A percentile compares a stretch with the other conserved stretches of the same genome.
Conservation (phyloP, 169 alveolate species). For the Eimeria acervulina region DNA sequence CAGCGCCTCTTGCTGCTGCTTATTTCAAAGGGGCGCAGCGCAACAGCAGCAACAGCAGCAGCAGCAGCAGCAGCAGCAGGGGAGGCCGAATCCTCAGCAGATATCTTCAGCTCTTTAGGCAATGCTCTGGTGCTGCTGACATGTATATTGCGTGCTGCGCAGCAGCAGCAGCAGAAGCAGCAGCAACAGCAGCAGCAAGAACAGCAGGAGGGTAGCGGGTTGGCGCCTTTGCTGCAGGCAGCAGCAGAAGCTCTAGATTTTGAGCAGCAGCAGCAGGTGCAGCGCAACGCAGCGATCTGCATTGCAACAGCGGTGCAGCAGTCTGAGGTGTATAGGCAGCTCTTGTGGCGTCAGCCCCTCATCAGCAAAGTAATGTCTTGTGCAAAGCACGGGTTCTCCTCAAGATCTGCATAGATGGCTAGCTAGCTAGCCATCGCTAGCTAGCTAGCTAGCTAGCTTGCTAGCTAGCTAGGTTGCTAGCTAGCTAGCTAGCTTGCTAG, state of each 20-base stretch:
- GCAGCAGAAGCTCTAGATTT: conserved; percentile 47
- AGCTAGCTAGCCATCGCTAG: too few relatives aligned
- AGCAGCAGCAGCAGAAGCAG: neutral
- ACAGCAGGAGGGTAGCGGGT: too few relatives aligned
- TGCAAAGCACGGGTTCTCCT: neutral
- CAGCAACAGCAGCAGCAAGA: conserved; percentile 34
- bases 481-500: too few relatives aligned
- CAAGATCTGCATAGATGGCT: too few relatives aligned
- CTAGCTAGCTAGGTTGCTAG: too few relatives aligned
- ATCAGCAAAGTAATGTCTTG: conserved; percentile 20
- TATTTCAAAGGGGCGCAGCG: too few relatives aligned
- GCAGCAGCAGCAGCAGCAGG: conserved; percentile 16
- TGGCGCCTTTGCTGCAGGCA: conserved; percentile 36
- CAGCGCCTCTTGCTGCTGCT: too few relatives aligned
- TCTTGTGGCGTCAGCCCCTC: conserved; percentile 44
- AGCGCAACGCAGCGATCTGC: conserved; percentile 49
- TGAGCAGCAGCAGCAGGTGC: conserved; percentile 60
- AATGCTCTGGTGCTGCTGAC: conserved; percentile 41
- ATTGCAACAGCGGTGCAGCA: conserved; percentile 49
- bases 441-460: too few relatives aligned
- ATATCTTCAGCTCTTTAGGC: conserved; percentile 24
- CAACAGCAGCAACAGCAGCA: conserved; percentile 2
- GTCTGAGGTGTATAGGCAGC: conserved; percentile 15
- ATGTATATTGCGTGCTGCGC: conserved; percentile 6
- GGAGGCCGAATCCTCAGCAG: neutral